Conservation (phyloP, 1,284 basidiomycete genomes). For the Abortiporus biennis region DNA sequence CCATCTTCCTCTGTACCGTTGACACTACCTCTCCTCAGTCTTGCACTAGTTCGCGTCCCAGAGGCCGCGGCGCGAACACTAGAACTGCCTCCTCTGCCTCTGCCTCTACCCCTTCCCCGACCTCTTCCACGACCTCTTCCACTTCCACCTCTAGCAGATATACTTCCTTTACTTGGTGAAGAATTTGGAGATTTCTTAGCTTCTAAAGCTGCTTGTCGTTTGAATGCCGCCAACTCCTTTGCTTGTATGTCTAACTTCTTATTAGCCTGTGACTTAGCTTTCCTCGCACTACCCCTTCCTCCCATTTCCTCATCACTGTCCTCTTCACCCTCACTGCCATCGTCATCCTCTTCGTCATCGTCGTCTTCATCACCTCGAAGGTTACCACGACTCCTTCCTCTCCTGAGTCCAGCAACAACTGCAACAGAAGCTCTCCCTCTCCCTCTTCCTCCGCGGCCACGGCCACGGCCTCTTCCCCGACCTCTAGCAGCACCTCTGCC, state of each 20-base stretch:
- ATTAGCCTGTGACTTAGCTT: constrained; percentile 67
- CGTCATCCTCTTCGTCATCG: constrained; percentile 5
- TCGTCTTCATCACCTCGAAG: no score
- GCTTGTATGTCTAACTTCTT: constrained; percentile 62
- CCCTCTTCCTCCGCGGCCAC: no score
- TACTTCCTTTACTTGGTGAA: neutral
- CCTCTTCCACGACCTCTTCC: no score
- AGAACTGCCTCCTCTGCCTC: no score
- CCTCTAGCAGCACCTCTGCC: no score
- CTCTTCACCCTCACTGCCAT: constrained; percentile 17
- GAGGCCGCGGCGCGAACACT: no score
- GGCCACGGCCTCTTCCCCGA: no score
- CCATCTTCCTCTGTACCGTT: constrained; percentile 45
- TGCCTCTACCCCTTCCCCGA: no score
- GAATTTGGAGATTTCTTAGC: constrained; percentile 2
- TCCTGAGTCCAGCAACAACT: no score
- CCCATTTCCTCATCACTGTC: constrained; percentile 19
- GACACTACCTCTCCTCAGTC: constrained; percentile 61
- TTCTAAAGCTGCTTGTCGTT: constrained; percentile 36
- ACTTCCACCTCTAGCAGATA: constrained; percentile 14
- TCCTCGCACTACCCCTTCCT: constrained; percentile 38
- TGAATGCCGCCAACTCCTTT: constrained; percentile 57
- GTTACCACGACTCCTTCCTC: no score
- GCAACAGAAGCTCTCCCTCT: no score
- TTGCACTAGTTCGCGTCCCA: constrained; percentile 65